Percentiles rank a stretch among this genome's conserved stretches.
phyloP scores from a whole-genome alignment of 1,284 basidiomycete species.

The Singerocomus rubriflavus region DNA sequence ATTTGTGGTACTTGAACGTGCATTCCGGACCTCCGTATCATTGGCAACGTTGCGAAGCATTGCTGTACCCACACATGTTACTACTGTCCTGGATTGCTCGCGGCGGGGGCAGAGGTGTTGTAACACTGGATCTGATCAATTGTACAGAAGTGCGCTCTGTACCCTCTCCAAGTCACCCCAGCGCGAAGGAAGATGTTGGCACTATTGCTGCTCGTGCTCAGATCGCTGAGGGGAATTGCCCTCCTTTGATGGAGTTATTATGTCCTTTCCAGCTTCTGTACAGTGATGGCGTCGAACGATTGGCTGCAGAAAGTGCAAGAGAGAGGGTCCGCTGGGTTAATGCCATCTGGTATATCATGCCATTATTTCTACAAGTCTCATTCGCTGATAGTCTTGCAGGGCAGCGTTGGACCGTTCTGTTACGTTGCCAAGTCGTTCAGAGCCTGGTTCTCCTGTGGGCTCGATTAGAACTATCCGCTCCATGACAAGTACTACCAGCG shows the following conservation, averaged over 20 bases:
- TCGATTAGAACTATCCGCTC: constrained; percentile 70
- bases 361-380: not conserved
- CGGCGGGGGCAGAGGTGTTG: constrained; percentile 73
- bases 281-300: constrained; percentile 78
- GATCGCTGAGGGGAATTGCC: constrained; percentile 43
- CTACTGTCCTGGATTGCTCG: constrained; percentile 80
- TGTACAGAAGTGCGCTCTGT: constrained; percentile 80
- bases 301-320: constrained; percentile 79
- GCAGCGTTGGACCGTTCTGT: constrained; percentile 58
- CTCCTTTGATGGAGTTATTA: constrained; percentile 60
- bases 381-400: constrained; percentile 41
- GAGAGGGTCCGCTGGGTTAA: constrained; percentile 87
- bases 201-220: constrained; percentile 73
- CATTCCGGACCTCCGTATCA: constrained; percentile 73
- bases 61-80: constrained; percentile 77
- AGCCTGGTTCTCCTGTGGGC: constrained; percentile 63
- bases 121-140: constrained; percentile 79
- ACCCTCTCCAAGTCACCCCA: constrained; percentile 73
- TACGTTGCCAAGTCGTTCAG: constrained; percentile 48
- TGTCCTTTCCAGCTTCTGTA: constrained; percentile 89
- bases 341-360: constrained; percentile 68
- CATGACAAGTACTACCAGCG: constrained; percentile 38
- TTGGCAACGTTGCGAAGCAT: constrained; percentile 83
- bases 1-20: constrained; percentile 87
- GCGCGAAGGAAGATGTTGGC: constrained; percentile 78